Conservation (phyloP, 2,329 filamentous ascomycete genomes). For the Thelonectria blattea region DNA sequence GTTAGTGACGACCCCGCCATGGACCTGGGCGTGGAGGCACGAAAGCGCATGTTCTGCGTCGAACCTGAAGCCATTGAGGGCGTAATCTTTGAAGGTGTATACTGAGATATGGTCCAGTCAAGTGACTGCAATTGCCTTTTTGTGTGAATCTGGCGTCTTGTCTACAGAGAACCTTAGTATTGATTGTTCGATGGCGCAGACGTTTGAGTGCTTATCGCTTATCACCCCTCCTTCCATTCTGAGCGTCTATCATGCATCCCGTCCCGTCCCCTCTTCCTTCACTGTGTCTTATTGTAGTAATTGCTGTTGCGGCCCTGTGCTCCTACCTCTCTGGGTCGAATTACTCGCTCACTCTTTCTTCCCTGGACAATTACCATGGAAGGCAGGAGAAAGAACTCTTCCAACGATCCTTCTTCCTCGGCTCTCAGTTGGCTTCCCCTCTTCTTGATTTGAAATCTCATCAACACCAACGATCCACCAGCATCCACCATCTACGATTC, state of each 20-base stretch:
- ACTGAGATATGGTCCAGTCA: neutral
- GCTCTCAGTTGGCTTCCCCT: slow-evolving; percentile 1
- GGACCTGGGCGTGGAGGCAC: neutral
- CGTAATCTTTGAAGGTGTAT: neutral
- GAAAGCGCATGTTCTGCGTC: neutral
- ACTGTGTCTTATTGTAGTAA: neutral
- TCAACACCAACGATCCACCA: slow-evolving; percentile 7
- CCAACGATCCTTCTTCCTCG: neutral
- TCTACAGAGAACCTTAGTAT: too few relatives aligned
- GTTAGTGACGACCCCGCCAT: slow-evolving; percentile 8
- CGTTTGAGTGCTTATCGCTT: slow-evolving; percentile 22
- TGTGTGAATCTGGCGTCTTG: neutral
- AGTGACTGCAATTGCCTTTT: neutral
- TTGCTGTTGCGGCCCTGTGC: neutral
- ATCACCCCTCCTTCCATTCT: slow-evolving; percentile 27
- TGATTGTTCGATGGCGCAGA: neutral
- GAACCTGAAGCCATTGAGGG: neutral
- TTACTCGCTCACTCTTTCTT: neutral
- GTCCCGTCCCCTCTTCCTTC: slow-evolving; percentile 9
- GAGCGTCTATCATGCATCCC: neutral
- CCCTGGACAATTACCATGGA: neutral
- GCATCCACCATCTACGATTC: slow-evolving; percentile 4
- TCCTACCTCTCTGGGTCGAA: slow-evolving; percentile 2
- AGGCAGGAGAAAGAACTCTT: neutral
- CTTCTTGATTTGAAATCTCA: slow-evolving; percentile 8